Conservation (phyloP, 345 rosid species). For the Lumnitzera racemosa region DNA sequence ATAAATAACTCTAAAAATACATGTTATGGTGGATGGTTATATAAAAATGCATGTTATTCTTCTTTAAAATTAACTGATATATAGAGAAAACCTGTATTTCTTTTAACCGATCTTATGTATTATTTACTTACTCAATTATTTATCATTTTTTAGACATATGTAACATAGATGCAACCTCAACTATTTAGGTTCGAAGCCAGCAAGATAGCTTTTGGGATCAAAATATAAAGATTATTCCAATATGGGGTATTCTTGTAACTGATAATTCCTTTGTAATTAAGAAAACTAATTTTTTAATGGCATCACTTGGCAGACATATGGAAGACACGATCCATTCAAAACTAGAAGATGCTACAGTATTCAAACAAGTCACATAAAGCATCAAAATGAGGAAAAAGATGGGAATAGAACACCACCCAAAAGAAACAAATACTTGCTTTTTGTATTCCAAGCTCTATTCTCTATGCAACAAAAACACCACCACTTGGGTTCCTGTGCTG, state of each 20-base stretch:
- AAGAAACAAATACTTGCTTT: constrained; percentile 36
- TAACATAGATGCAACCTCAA: too few relatives aligned
- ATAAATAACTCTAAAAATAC: too few relatives aligned
- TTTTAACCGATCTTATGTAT: too few relatives aligned
- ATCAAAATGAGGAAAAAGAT: constrained; percentile 14
- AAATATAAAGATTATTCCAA: constrained; percentile 1
- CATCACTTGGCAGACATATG: constrained; percentile 14
- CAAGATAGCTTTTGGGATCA: neutral
- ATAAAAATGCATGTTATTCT: too few relatives aligned
- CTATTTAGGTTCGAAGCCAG: too few relatives aligned
- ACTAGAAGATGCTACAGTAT: constrained; percentile 20
- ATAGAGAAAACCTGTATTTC: too few relatives aligned
- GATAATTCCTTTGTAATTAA: constrained; percentile 27
- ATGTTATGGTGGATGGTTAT: too few relatives aligned
- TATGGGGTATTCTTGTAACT: constrained; percentile 14
- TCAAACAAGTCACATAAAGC: constrained; percentile 15
- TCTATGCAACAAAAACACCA: constrained; percentile 28
- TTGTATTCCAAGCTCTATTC: constrained; percentile 41
- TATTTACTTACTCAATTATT: too few relatives aligned
- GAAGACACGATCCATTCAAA: constrained; percentile 24
- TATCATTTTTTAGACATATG: too few relatives aligned
- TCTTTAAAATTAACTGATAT: too few relatives aligned
- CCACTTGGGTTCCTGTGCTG: constrained; percentile 37
- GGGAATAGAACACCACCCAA: constrained; percentile 17
- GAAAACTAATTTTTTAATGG: constrained; percentile 20